Conservation (phyloP, 768 basidiomycete genomes). For the Leccinum variicolor region DNA sequence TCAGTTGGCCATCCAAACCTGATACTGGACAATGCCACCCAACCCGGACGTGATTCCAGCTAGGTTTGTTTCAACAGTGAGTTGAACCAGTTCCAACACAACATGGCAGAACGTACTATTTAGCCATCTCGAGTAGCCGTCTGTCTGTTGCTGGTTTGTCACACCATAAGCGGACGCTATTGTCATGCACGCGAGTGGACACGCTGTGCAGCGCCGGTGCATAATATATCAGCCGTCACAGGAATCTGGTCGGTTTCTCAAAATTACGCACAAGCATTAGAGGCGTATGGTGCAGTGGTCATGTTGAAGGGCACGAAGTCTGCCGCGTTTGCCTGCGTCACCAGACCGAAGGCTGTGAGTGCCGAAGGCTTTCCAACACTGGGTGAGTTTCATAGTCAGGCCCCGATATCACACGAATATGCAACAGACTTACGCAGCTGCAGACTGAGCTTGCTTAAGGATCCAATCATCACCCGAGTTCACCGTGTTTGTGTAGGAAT, state of each 20-base stretch:
- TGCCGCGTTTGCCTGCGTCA: conserved; percentile 50
- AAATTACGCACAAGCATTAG: conserved; percentile 27
- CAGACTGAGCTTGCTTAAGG: conserved; percentile 41
- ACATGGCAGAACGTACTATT: conserved; percentile 33
- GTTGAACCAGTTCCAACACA: neutral
- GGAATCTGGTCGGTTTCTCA: neutral
- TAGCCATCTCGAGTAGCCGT: conserved; percentile 55
- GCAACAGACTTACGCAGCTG: conserved; percentile 37
- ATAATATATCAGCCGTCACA: conserved; percentile 1
- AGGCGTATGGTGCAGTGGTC: conserved; percentile 40
- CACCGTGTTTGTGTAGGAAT: conserved; percentile 51
- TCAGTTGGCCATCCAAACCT: conserved; percentile 18
- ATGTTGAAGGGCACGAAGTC: conserved; percentile 63
- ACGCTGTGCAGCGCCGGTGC: too few relatives aligned
- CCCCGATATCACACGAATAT: neutral
- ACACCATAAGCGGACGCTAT: conserved; percentile 40
- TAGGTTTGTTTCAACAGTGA: conserved; percentile 18
- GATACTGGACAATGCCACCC: conserved; percentile 27
- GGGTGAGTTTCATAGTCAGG: conserved; percentile 4
- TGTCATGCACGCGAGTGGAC: too few relatives aligned
- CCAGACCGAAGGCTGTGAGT: conserved; percentile 59
- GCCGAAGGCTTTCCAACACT: conserved; percentile 56
- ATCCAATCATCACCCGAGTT: conserved; percentile 57
- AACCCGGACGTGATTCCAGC: conserved; percentile 40
- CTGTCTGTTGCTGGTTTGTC: conserved; percentile 48